Base-by-base conservation (phyloP, 257 asterid genomes). In the Lavandula angustifolia region DNA sequence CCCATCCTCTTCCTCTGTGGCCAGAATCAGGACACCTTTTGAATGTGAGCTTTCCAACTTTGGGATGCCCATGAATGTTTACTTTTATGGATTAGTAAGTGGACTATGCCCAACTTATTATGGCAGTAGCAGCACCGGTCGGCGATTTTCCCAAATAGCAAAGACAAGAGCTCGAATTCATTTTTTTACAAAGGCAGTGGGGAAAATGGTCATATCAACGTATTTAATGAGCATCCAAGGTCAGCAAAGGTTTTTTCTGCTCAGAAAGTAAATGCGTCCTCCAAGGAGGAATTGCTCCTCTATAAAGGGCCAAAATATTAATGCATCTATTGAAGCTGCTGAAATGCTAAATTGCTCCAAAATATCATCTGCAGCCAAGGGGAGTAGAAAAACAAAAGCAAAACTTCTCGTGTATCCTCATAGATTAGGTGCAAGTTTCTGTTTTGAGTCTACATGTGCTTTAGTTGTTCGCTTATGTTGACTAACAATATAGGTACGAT, bases 351-450 rank as follows among this genome's bases (percentile, higher is more conserved):
- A 57, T 55, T 56, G 22, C 75, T 73, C 85, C 41, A 72, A 44
- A 53, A 79, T 72, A 38, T 60, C 31, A 56, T 69, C 81, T 66
- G 71, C 60, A 66, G 67, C 80, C 11, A 83, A 78, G 70, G 74
- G 59, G 80, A 16, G 76, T 27, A 68, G 17, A 58, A 63, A 34
- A 64, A 60, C 49, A 70, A 62, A 68, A 78, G 71, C 62, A 75
- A 66, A 51, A 69, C 53, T 43, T 71, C 95, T 58, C 47, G 77
- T 31, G 56, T 18, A 12, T 48, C 65, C 10, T 51, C 75, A 59
- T 78, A 83, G 96, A 92, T 86, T 71, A 59, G 82, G 62, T 75
- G 44, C 80, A 66, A 70, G 10, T 64, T 34, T 70, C 49, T 70
- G 52, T 38, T 22, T 75, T 34, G 49, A 13, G 43, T 38, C 66